Conservation (phyloP, 139 green algal species). For the Chlorella sp. region DNA sequence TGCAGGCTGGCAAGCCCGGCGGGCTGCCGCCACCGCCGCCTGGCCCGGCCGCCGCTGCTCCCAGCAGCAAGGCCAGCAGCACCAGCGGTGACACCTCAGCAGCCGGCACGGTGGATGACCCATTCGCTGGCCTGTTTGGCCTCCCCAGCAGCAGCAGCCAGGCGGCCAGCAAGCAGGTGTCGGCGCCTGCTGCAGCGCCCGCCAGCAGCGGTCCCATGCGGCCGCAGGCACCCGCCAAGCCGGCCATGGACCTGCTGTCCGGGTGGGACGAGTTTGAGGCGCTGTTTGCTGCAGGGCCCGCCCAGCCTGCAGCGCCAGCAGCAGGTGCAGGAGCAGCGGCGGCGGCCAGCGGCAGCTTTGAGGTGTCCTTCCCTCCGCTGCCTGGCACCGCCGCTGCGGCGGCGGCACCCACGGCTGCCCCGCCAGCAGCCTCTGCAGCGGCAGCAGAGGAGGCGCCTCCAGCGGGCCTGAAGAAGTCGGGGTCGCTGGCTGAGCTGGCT, state of each 20-base stretch:
- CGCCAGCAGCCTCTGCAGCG: neutral
- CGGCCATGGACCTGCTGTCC: slow-evolving; percentile 35
- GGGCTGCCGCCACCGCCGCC: neutral
- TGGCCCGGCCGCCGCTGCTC: neutral
- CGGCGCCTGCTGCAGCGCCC: neutral
- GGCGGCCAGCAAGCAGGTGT: neutral
- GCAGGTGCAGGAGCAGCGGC: neutral
- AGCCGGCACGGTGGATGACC: neutral
- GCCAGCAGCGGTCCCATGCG: slow-evolving; percentile 35
- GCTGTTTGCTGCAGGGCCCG: slow-evolving; percentile 35
- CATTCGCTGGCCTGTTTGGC: slow-evolving; percentile 30
- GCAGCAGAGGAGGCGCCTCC: neutral
- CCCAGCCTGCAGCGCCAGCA: neutral
- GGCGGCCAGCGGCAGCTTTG: neutral
- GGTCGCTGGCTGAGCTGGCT: slow-evolving; percentile 12
- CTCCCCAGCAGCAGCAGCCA: slow-evolving; percentile 14
- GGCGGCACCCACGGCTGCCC: neutral
- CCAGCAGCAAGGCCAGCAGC: neutral
- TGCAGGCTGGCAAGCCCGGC: neutral
- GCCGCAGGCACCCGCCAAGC: neutral
- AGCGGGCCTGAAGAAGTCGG: neutral
- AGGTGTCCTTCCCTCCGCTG: neutral
- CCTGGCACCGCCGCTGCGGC: neutral
- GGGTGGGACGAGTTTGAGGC: slow-evolving; percentile 56
- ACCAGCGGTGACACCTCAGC: neutral